Evolutionary conservation across 805 yeast species (phyloP).

Genomic region (Alloascoidea africana): DNA sequence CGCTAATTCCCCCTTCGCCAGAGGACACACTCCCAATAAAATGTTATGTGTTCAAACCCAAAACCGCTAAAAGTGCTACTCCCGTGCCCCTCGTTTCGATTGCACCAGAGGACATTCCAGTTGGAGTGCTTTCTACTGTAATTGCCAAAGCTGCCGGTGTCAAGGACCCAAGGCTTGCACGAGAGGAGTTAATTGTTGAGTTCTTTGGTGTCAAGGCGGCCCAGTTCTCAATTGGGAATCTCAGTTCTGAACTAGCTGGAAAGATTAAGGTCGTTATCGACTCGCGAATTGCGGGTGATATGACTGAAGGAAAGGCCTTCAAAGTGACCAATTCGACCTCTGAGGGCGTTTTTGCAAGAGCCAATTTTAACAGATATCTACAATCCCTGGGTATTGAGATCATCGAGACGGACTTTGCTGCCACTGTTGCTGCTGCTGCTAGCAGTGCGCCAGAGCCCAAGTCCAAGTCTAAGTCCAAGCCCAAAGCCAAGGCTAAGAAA

Average conservation of each 20-base stretch:
- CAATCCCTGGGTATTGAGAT: conserved; percentile 31
- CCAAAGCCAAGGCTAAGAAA: too few species aligned
- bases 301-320: conserved; percentile 18
- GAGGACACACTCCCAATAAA: conserved; percentile 37
- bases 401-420: conserved; percentile 15
- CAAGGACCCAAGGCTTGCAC: conserved; percentile 82
- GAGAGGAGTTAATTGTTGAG: conserved; percentile 58
- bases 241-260: conserved; percentile 15
- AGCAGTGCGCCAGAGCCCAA: conserved; percentile 13
- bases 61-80: conserved; percentile 67
- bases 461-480: conserved; percentile 11
- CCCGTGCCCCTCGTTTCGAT: conserved; percentile 73
- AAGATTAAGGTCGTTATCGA: conserved; percentile 50
- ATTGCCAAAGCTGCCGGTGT: conserved; percentile 54
- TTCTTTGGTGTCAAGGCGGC: conserved; percentile 43
- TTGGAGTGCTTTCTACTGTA: conserved; percentile 50
- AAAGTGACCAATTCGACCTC: conserved; percentile 25
- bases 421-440: conserved; percentile 21
- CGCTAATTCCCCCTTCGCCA: conserved; percentile 37
- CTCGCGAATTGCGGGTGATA: conserved; percentile 25
- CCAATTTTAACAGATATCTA: conserved; percentile 26
- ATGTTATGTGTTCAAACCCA: conserved; percentile 79
- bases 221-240: conserved; percentile 44
- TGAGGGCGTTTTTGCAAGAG: conserved; percentile 14
- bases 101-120: conserved; percentile 48